Conservation (phyloP, 1,284 basidiomycete genomes). For the Cronartium ribicola region DNA sequence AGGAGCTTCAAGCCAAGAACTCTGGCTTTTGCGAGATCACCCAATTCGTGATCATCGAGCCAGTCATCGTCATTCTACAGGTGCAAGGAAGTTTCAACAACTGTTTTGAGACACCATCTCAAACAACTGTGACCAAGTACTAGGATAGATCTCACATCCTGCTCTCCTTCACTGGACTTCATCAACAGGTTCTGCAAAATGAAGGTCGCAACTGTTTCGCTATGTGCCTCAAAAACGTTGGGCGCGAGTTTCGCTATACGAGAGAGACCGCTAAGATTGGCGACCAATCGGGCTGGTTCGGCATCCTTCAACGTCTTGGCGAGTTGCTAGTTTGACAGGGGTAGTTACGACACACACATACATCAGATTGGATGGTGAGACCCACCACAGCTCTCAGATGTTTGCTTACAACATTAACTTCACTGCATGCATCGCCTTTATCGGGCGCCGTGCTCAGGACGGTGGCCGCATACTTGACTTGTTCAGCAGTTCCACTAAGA, state of each 20-base stretch:
- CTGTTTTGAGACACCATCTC: background rate
- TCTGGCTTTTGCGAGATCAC: conserved; percentile 61
- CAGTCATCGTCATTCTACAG: conserved; percentile 60
- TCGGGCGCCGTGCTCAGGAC: conserved; percentile 58
- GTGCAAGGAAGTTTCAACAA: background rate
- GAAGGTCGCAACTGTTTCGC: conserved; percentile 67
- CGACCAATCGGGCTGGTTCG: conserved; percentile 60
- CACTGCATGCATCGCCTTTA: conserved; percentile 59
- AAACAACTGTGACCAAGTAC: background rate
- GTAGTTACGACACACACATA: background rate
- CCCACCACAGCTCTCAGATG: background rate
- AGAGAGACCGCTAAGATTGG: conserved; percentile 66
- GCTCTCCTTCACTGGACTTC: conserved; percentile 55
- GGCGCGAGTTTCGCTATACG: conserved; percentile 70
- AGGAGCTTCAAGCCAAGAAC: conserved; percentile 71
- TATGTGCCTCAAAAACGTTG: conserved; percentile 69
- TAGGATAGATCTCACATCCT: conserved; percentile 54
- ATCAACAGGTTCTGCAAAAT: conserved; percentile 70
- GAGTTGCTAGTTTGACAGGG: conserved; percentile 53
- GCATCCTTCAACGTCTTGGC: conserved; percentile 58
- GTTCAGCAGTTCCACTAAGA: conserved; percentile 61
- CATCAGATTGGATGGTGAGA: background rate
- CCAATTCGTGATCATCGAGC: conserved; percentile 64
- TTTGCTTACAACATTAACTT: conserved; percentile 61
- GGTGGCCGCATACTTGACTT: conserved; percentile 83